Conservation (phyloP, 306 rosid genomes). For the Cicer pinnatifidum region DNA sequence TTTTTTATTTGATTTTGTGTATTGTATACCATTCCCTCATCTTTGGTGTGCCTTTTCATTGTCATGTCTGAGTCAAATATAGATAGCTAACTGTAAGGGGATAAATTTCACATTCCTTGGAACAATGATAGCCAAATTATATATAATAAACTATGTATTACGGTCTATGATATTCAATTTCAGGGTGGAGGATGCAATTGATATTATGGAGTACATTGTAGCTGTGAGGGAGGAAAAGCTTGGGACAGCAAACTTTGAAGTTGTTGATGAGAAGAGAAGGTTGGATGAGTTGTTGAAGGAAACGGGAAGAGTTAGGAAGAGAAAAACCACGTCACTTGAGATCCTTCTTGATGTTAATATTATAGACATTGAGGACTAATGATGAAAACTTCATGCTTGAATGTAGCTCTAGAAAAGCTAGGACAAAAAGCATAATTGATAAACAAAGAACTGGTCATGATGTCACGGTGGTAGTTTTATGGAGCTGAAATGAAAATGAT, state of each 20-base stretch:
- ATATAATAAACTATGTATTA: too few species aligned
- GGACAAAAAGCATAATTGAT: slow-evolving; percentile 12
- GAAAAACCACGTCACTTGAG: slow-evolving; percentile 78
- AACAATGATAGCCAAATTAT: too few species aligned
- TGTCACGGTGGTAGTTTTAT: slow-evolving; percentile 34
- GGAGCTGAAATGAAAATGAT: slow-evolving; percentile 42
- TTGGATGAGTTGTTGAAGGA: slow-evolving; percentile 83
- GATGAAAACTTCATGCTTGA: slow-evolving; percentile 33
- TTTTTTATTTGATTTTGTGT: too few species aligned
- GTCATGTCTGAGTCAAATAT: too few species aligned
- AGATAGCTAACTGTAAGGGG: too few species aligned
- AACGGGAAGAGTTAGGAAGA: slow-evolving; percentile 74
- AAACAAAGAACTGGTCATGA: slow-evolving; percentile 16
- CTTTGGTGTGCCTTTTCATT: too few species aligned
- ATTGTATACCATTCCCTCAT: too few species aligned
- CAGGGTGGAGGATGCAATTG: slow-evolving; percentile 92
- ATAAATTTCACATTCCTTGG: too few species aligned
- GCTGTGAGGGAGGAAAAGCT: slow-evolving; percentile 85
- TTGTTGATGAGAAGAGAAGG: slow-evolving; percentile 90
- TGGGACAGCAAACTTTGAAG: slow-evolving; percentile 93
- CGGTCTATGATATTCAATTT: slow-evolving; percentile 19
- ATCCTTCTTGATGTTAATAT: slow-evolving; percentile 66
- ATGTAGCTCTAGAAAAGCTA: slow-evolving; percentile 43
- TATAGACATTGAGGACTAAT: slow-evolving; percentile 37
- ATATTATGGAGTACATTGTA: slow-evolving; percentile 75